Percentiles rank a stretch among this genome's conserved stretches.
Conservation (phyloP, 1,284 basidiomycete species). For the Xanthoconium separans region DNA sequence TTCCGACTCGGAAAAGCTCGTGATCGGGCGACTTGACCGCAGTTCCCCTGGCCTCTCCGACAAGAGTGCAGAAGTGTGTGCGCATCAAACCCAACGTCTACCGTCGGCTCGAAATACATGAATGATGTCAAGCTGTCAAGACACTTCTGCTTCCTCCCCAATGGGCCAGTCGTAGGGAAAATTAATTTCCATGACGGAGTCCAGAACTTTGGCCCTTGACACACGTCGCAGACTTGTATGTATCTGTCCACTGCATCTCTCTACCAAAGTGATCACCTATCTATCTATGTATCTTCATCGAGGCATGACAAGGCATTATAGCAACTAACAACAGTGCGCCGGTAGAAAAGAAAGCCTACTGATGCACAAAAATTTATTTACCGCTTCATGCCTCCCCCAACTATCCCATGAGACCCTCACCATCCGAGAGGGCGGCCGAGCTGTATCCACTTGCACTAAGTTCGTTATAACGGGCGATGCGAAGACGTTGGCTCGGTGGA, state of each 20-base stretch:
- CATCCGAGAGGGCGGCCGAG: constrained; percentile 34
- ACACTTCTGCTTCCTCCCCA: no score
- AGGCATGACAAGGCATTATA: constrained; percentile 18
- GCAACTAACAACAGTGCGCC: constrained; percentile 1
- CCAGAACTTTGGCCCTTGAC: no score
- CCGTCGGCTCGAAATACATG: no score
- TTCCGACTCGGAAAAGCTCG: neutral
- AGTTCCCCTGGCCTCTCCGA: neutral
- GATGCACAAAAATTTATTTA: constrained; percentile 2
- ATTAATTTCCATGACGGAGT: no score
- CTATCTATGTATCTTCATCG: constrained; percentile 3
- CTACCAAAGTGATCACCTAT: neutral
- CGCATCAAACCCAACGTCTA: neutral
- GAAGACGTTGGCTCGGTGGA: constrained; percentile 69
- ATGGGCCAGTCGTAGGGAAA: no score
- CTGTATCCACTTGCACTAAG: constrained; percentile 41
- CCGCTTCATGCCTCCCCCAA: neutral
- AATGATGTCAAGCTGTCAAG: no score
- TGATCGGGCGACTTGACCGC: neutral
- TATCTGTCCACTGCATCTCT: no score
- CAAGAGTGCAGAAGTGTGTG: neutral
- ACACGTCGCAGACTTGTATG: neutral
- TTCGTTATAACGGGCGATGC: constrained; percentile 65
- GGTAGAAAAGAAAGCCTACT: neutral
- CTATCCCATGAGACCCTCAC: constrained; percentile 34